These are phyloP conservation scores for Polygonum maritimum DNA, from an alignment of 148 eudicot genomes.

Conservation along the genomic window DNA sequence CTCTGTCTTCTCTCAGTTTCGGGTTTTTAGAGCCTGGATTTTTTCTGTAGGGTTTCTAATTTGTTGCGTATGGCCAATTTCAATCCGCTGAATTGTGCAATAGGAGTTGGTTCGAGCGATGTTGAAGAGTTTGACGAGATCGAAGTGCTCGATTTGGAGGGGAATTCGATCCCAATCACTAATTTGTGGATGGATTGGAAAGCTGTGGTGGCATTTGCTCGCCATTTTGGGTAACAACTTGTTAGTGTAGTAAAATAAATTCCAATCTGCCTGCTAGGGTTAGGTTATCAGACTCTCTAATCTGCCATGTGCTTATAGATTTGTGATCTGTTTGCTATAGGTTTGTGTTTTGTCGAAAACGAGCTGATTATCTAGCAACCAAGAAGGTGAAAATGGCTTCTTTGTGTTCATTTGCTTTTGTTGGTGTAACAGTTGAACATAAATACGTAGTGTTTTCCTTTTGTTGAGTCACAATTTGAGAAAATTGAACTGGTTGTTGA, in stretches of 20 bases:
- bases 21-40: neutral
- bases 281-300: neutral
- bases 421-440: neutral
- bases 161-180: conserved; percentile 52
- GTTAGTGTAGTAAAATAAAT: neutral
- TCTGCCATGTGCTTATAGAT: neutral
- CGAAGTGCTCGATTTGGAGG: conserved; percentile 60
- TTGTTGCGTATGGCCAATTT: neutral
- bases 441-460: neutral
- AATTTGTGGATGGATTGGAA: conserved; percentile 94
- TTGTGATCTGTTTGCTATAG: conserved; percentile 24
- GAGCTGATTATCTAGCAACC: conserved; percentile 90
- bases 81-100: neutral
- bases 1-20: neutral
- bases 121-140: conserved; percentile 38
- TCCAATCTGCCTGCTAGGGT: neutral
- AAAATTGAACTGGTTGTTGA: neutral
- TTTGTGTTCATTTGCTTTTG: neutral
- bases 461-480: neutral
- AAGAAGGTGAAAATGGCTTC: conserved; percentile 44
- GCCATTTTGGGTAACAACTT: conserved; percentile 75
- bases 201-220: conserved; percentile 91
- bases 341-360: conserved; percentile 86
- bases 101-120: conserved; percentile 3
- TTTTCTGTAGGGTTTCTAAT: neutral